These are phyloP conservation scores for Cercospora sesami DNA, from an alignment of 2,329 filamentous ascomycete genomes.

Conservation along the genomic window DNA sequence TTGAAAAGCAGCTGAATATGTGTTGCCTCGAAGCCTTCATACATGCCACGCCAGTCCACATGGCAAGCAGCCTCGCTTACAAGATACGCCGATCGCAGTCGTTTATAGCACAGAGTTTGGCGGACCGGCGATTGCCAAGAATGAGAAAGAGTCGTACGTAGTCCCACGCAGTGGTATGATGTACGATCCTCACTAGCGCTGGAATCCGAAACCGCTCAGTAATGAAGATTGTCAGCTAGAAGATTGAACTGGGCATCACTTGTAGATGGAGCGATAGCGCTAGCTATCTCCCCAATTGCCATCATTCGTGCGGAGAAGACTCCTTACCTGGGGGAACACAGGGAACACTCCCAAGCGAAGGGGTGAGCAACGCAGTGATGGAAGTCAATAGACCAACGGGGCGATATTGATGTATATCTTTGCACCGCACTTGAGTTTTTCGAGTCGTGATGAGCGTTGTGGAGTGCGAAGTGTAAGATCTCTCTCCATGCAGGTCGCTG, in stretches of 20 bases:
- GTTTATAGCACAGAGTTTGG: background rate
- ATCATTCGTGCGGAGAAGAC: background rate
- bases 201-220: background rate
- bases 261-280: background rate
- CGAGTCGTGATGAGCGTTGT: constrained; percentile 1
- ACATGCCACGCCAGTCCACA: background rate
- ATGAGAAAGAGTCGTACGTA: background rate
- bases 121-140: background rate
- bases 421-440: background rate
- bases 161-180: background rate
- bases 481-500: background rate
- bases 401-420: background rate
- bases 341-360: background rate
- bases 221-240: background rate
- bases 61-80: background rate
- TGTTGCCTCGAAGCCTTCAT: too few species aligned
- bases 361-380: background rate
- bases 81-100: background rate
- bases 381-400: background rate
- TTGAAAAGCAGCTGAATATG: background rate
- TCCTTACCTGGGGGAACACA: background rate
- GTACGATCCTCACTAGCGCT: background rate
- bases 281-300: background rate
- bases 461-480: background rate
- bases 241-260: background rate